phyloP scores from a whole-genome alignment of 1,284 basidiomycete species.

The Dichomitus squalens region DNA sequence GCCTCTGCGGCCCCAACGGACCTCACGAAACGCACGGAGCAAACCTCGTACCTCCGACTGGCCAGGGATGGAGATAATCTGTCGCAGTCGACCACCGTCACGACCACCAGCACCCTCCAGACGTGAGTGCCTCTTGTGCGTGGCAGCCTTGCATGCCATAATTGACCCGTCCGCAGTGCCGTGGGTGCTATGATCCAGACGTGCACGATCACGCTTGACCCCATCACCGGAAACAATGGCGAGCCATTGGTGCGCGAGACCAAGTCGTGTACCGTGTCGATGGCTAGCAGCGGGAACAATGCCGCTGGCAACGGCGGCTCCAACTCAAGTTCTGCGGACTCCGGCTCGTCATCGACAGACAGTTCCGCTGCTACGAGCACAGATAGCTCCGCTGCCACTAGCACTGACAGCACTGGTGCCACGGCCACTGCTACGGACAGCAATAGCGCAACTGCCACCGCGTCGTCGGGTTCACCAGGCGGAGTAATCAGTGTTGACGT shows the following conservation, averaged over 20 bases:
- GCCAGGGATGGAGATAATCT: conserved; percentile 22
- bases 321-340: conserved; percentile 7
- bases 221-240: conserved; percentile 46
- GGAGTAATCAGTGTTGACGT: conserved; percentile 3
- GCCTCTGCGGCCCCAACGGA: conserved; percentile 28
- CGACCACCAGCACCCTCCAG: conserved; percentile 32
- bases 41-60: conserved; percentile 23
- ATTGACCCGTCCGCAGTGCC: conserved; percentile 25
- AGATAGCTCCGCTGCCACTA: background rate
- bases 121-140: conserved; percentile 34
- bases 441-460: background rate
- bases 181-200: conserved; percentile 60
- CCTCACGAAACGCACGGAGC: conserved; percentile 13
- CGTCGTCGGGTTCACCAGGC: conserved; percentile 14
- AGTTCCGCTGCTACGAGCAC: conserved; percentile 4
- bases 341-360: conserved; percentile 15
- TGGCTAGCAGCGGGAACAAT: conserved; percentile 19
- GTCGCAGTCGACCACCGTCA: conserved; percentile 33
- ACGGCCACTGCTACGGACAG: conserved; percentile 7
- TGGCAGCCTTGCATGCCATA: background rate
- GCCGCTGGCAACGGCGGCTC: conserved; percentile 21
- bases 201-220: conserved; percentile 66
- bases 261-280: conserved; percentile 52
- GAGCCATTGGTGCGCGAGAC: conserved; percentile 55
- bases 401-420: conserved; percentile 5